A percentile compares a stretch with the other conserved stretches of the same genome.
Evolutionary conservation across 192 early-diverging fungal species (phyloP).

Genomic region (Coemansia sp.): DNA sequence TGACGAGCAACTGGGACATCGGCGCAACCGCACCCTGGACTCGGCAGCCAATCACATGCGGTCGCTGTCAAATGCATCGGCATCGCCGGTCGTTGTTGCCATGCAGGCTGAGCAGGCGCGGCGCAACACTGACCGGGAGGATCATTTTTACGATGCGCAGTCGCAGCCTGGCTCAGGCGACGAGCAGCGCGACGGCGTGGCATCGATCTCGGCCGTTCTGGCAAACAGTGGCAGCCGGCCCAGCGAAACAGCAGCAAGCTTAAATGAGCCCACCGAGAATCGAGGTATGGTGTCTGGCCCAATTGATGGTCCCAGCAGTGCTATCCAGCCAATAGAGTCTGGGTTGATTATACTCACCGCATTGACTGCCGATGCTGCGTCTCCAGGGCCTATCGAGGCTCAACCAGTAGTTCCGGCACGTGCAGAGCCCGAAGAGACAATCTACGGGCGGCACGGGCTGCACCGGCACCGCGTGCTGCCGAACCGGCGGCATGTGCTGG

Average conservation of each 20-base stretch:
- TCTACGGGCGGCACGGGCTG: slow-evolving; percentile 63
- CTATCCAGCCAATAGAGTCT: not conserved
- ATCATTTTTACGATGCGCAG: slow-evolving; percentile 22
- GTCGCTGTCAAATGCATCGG: slow-evolving; percentile 10
- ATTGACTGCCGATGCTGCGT: not conserved
- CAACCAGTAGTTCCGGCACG: not conserved
- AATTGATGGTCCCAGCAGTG: not conserved
- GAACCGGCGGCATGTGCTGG: slow-evolving; percentile 82
- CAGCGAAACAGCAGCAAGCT: not conserved
- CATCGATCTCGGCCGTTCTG: slow-evolving; percentile 2
- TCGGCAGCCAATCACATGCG: not conserved
- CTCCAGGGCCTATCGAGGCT: not conserved
- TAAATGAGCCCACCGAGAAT: not conserved
- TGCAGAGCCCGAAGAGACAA: slow-evolving; percentile 32
- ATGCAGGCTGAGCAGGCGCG: slow-evolving; percentile 42
- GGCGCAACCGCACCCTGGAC: slow-evolving; percentile 28
- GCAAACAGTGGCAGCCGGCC: not conserved
- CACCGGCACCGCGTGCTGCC: slow-evolving; percentile 72
- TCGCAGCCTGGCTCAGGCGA: slow-evolving; percentile 4
- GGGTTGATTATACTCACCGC: not conserved
- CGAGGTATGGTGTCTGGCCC: not conserved
- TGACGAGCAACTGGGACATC: slow-evolving; percentile 10
- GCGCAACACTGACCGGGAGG: slow-evolving; percentile 25
- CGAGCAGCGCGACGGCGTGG: slow-evolving; percentile 7
- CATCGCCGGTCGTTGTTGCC: slow-evolving; percentile 33